Evolutionary conservation across 2,329 filamentous ascomycete species (phyloP).

Genomic region (Colletotrichum sp.): DNA sequence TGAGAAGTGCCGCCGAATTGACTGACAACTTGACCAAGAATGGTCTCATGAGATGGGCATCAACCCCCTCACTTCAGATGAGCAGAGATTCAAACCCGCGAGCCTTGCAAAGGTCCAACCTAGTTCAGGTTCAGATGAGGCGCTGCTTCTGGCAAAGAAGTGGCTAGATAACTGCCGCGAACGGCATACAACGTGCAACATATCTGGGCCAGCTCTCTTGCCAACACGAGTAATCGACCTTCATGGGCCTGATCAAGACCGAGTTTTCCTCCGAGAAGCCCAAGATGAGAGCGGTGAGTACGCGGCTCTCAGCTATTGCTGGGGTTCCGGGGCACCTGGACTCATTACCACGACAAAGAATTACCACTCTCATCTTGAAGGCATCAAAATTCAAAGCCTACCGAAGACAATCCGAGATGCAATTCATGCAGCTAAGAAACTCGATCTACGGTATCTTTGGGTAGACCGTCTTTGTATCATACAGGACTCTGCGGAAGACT

Average conservation of each 20-base stretch:
- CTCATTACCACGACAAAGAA: background rate
- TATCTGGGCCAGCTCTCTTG: rapidly evolving
- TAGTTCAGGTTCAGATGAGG: background rate
- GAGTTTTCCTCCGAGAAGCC: background rate
- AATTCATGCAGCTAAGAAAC: background rate
- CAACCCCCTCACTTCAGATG: background rate
- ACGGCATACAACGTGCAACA: background rate
- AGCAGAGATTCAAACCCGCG: rapidly evolving
- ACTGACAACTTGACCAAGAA: background rate
- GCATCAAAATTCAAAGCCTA: background rate
- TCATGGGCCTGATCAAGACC: rapidly evolving
- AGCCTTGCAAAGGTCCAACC: background rate
- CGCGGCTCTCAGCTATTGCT: background rate
- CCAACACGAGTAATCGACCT: background rate
- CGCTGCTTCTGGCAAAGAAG: background rate
- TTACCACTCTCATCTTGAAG: background rate
- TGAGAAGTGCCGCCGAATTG: rapidly evolving
- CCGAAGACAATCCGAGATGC: rapidly evolving
- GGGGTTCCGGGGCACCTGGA: background rate
- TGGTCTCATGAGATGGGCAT: background rate
- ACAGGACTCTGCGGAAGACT: background rate
- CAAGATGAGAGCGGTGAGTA: rapidly evolving
- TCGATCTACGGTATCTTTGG: background rate
- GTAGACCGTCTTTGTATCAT: background rate
- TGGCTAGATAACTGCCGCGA: background rate